Base-by-base conservation (phyloP, 768 basidiomycete species). In the Clitopilus hobsonii region DNA sequence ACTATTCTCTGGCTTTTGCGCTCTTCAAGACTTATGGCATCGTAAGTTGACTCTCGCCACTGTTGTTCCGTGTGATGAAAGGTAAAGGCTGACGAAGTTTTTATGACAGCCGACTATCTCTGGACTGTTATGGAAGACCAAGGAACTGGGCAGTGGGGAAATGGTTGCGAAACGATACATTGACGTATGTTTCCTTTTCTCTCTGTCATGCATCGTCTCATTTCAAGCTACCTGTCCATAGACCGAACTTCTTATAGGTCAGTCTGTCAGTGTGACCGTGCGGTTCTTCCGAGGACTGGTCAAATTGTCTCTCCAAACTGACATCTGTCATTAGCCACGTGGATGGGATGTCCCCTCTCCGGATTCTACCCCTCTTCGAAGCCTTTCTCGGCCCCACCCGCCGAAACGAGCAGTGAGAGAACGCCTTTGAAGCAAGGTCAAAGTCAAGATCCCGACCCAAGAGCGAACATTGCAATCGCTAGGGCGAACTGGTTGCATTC, bases 1-100 rank as follows among this genome's bases (percentile, higher is more conserved):
- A 69, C 49, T 73, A 74, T 58, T 61, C 78, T 0, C 47, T 76
- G 27, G 65, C 75, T 1, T 78, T 82, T 61, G 81, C 80, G 2
- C 60, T 82, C 56, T 81, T 81, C 71, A 81, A 80, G 65, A 81
- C 80, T 2, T 81, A 78, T 61, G 76, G 60, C 1, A 71, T 79
- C 54, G 79, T 80, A 55, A 57, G 75, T 69, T 0, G 14, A 14
- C 26, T 30, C n/a, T n/a, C n/a, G n/a, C n/a, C n/a, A n/a, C n/a
- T n/a, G n/a, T n/a, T n/a, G n/a, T n/a, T n/a, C n/a, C n/a, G n/a
- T n/a, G n/a, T n/a, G n/a, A n/a, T n/a, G n/a, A n/a, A n/a, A n/a
- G n/a, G n/a, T n/a, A n/a, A n/a, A 45, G 41, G 16, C 10, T 51
- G 38, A 14, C 8, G 14, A 2, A 36, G 6, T 32, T 8, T n/a